Conservation (phyloP, 352 stramenopile genomes). For the Phytophthora agathidicida region DNA sequence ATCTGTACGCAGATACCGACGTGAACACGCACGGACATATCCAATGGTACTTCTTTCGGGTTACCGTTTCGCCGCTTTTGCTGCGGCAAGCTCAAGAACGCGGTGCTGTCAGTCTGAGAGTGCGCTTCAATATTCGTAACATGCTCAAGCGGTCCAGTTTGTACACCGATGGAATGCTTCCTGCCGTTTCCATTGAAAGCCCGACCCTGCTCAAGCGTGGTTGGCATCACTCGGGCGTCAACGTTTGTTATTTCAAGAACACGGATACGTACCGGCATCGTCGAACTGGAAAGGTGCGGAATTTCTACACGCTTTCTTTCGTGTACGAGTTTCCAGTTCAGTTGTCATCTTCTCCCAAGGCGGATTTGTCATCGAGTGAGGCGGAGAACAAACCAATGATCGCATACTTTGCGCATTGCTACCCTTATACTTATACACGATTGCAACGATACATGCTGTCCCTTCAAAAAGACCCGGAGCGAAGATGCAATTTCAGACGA, state of each 20-base stretch:
- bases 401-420: slow-evolving; percentile 84
- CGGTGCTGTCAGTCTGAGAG: slow-evolving; percentile 29
- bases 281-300: slow-evolving; percentile 49
- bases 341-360: not conserved
- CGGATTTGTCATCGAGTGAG: not conserved
- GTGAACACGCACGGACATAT: slow-evolving; percentile 79
- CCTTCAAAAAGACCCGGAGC: slow-evolving; percentile 63
- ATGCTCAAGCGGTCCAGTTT: slow-evolving; percentile 87
- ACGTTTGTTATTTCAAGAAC: slow-evolving; percentile 90
- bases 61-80: slow-evolving; percentile 28
- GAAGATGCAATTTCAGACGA: slow-evolving; percentile 53
- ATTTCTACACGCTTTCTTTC: slow-evolving; percentile 83
- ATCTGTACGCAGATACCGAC: slow-evolving; percentile 78
- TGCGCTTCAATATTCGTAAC: slow-evolving; percentile 89
- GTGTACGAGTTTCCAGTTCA: slow-evolving; percentile 62
- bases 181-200: slow-evolving; percentile 61
- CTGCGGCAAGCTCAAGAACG: slow-evolving; percentile 19
- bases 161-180: slow-evolving; percentile 91
- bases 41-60: slow-evolving; percentile 92
- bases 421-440: slow-evolving; percentile 86
- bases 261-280: slow-evolving; percentile 65
- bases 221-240: slow-evolving; percentile 72
- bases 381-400: slow-evolving; percentile 31
- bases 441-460: slow-evolving; percentile 60
- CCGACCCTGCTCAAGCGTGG: slow-evolving; percentile 32